phyloP scores from a whole-genome alignment of 768 basidiomycete species.

The Mycena filopes region DNA sequence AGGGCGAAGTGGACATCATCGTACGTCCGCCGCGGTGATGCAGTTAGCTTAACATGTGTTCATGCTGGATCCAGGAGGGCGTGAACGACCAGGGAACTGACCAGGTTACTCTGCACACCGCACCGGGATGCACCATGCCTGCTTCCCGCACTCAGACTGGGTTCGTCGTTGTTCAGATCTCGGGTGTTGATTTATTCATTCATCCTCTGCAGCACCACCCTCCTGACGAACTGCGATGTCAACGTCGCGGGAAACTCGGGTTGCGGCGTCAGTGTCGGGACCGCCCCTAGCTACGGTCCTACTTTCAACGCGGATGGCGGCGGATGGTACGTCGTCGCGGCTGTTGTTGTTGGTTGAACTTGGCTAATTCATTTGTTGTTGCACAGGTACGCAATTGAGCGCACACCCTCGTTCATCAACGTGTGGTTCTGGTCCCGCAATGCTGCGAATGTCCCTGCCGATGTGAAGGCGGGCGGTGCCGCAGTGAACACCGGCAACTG shows the following conservation, averaged over 20 bases:
- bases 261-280: conserved; percentile 55
- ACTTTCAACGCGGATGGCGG: conserved; percentile 67
- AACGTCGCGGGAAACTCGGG: conserved; percentile 58
- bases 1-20: conserved; percentile 54
- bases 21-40: background rate
- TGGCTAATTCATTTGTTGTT: background rate
- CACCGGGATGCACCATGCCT: conserved; percentile 60
- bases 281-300: conserved; percentile 62
- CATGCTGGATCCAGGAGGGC: conserved; percentile 43
- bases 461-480: conserved; percentile 53
- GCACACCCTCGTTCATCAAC: conserved; percentile 64
- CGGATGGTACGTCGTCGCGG: conserved; percentile 59
- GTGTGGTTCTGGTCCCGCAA: conserved; percentile 81
- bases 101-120: conserved; percentile 55
- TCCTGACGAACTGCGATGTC: conserved; percentile 29
- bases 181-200: background rate
- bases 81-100: conserved; percentile 59
- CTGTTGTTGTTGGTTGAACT: background rate
- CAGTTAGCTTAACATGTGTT: background rate
- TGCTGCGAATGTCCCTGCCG: conserved; percentile 55
- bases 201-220: conserved; percentile 39
- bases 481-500: conserved; percentile 61
- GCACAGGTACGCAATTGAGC: conserved; percentile 70
- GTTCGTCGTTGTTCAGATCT: conserved; percentile 38
- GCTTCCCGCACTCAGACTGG: conserved; percentile 53